Evolutionary conservation across 169 alveolate genomes (phyloP), one percentile per base, ranked within the genome.

Genomic region (Babesia ovata): DNA sequence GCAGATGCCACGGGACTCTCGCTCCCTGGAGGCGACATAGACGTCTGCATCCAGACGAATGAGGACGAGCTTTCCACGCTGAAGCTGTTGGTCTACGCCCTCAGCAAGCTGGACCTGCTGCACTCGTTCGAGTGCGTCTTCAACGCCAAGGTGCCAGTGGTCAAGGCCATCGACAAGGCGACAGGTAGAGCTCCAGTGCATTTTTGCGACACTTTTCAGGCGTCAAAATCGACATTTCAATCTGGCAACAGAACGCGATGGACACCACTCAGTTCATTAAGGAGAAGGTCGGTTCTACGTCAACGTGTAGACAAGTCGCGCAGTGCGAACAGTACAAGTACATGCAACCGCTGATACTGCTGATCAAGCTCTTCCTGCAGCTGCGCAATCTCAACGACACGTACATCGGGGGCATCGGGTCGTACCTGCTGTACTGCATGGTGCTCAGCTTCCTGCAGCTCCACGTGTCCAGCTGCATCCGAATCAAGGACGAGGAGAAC

Each of bases 391-490:
- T 90, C 48, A 86, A 86, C 58, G 94, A 90, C 62, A 86, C 92
- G 16, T 90, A 85, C 61, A 66, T 69, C 39, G 94, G 94, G 17
- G 94, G 94, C 16, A 86, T 86, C 33, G 94, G 94, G 4, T 90
- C 94, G 2, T 90, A 83, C 78, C 72, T 86, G 36, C 63, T 90
- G 7, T 86, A 86, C 63, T 90, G 92, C 57, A 90, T 90, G 94
- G 91, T 90, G 10, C 77, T 86, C 44, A 75, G 85, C 71, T 90
- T 90, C 69, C 75, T 90, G 39, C 94, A 90, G 59, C 24, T 86
- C 17, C 94, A 90, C 75, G 86, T 75, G 22, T 59, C 91, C 28
- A 77, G 86, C 22, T 69, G 75, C 50, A 63, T 75, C 59, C 63
- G 50, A n/a, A 45, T 4, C 50, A 65, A 63, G 39, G 88, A 77